Evolutionary conservation across 495 filamentous ascomycete genomes (phyloP), one percentile per base, ranked within the genome.

Genomic region (Pyrenula aspistea): DNA sequence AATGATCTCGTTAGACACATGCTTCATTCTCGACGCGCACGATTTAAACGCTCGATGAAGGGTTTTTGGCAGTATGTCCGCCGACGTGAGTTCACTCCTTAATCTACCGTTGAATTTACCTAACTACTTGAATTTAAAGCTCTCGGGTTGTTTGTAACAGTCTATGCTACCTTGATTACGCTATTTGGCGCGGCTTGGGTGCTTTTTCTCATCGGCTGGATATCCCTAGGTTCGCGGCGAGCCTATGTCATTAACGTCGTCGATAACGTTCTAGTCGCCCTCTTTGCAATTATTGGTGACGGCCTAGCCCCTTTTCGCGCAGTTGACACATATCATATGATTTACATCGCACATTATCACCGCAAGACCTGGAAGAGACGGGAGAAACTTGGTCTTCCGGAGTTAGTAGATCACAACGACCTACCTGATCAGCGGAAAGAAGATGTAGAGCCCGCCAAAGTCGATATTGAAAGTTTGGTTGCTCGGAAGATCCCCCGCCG

Each of bases 1-100:
- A 87, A 92, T 65, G 87, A 92, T 63, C 83, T 88, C 66, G 87
- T 92, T 22, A 74, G 88, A 42, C 88, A 92, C 59, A 86, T 89
- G 81, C 66, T 92, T 50, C 88, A 92, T 68, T 92, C 88, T 12
- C 77, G 78, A 42, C 75, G 86, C 12, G 84, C 81, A 49, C 86
- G 83, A 63, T 84, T 92, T 71, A 89, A 86, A 67, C 81, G 85
- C 11, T 66, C 77, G 2, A 81, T 89, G 83, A 84, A 77, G 62
- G 86, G 84, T 0, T 92, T 92, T 63, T 77, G 77, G 12, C 76
- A 91, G 67, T 92, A 91, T 68, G 71, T 85, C 8, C 70, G 73
- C 15, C 79, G 79, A 58, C 88, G 79, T 81, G 68, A 69, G 77
- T 72, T 25, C 25, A 52, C 22, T 24, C 24, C 2, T 2, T 12